Evolutionary conservation across 2,329 filamentous ascomycete species (phyloP).

Genomic region (Zasmidium angulare): DNA sequence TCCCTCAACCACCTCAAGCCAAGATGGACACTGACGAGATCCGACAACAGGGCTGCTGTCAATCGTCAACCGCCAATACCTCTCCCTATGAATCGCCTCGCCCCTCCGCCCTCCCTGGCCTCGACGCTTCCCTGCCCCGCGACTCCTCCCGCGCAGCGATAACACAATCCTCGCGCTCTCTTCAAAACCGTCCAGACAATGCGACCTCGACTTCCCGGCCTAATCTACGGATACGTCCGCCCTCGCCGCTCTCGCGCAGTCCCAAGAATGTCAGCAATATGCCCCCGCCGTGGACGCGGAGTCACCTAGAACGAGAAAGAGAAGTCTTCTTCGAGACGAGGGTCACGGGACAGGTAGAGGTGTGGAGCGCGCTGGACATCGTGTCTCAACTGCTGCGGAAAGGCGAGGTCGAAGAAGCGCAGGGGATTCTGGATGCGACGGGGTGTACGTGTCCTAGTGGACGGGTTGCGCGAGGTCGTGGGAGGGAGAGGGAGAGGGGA

Average conservation of each 20-base stretch:
- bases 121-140: not conserved
- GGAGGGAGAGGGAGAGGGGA: conserved; percentile 14
- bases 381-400: conserved; percentile 67
- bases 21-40: not conserved
- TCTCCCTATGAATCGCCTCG: not conserved
- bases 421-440: conserved; percentile 75
- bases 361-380: conserved; percentile 74
- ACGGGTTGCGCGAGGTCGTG: conserved; percentile 26
- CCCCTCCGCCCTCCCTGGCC: not conserved
- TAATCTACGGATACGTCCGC: conserved; percentile 30
- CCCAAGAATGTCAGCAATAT: conserved; percentile 22
- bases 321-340: conserved; percentile 87
- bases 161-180: not conserved
- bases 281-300: conserved; percentile 63
- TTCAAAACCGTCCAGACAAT: not conserved
- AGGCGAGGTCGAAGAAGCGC: conserved; percentile 57
- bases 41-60: conserved; percentile 7
- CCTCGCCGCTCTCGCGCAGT: conserved; percentile 19
- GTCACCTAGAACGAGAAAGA: conserved; percentile 68
- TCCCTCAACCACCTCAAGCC: not conserved
- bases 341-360: conserved; percentile 72
- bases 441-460: conserved; percentile 54
- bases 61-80: conserved; percentile 1
- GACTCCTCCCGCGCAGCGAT: not conserved
- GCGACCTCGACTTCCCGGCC: conserved; percentile 8